phyloP scores from a whole-genome alignment of 2,329 filamentous ascomycete species.

The Exserohilum turcica region DNA sequence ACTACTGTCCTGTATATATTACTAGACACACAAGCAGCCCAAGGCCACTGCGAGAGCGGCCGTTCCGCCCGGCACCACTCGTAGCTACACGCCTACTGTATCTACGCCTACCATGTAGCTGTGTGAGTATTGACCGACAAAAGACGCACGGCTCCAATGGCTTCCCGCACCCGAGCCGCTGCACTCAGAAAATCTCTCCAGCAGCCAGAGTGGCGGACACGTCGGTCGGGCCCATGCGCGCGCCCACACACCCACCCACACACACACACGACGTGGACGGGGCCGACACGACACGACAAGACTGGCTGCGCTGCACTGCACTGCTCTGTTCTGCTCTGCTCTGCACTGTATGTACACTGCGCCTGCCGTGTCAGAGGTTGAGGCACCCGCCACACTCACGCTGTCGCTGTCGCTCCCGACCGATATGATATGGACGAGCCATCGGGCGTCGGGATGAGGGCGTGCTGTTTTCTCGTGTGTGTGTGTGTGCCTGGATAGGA shows the following conservation, averaged over 20 bases:
- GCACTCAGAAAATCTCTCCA: constrained; percentile 12
- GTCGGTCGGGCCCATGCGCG: constrained; percentile 12
- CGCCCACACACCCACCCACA: neutral
- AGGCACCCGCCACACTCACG: constrained; percentile 20
- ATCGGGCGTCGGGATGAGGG: constrained; percentile 1
- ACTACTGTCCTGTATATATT: no score
- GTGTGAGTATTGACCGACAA: constrained; percentile 5
- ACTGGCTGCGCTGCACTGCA: no score
- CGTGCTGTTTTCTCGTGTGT: neutral
- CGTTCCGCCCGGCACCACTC: constrained; percentile 13
- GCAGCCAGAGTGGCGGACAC: constrained; percentile 9
- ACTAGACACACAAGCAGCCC: neutral
- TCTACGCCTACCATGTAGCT: no score
- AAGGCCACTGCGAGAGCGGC: constrained; percentile 18
- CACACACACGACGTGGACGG: constrained; percentile 24
- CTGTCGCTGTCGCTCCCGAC: constrained; percentile 2
- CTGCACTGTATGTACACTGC: neutral
- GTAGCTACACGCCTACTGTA: neutral
- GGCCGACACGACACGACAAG: no score
- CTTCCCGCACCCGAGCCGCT: constrained; percentile 26
- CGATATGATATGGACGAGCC: neutral
- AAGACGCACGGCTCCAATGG: constrained; percentile 20
- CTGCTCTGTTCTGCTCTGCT: no score
- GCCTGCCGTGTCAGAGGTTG: constrained; percentile 19
- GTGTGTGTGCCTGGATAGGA: constrained; percentile 17